Base-by-base conservation (phyloP, 2,329 filamentous ascomycete species). In the Penicillium sp. region DNA sequence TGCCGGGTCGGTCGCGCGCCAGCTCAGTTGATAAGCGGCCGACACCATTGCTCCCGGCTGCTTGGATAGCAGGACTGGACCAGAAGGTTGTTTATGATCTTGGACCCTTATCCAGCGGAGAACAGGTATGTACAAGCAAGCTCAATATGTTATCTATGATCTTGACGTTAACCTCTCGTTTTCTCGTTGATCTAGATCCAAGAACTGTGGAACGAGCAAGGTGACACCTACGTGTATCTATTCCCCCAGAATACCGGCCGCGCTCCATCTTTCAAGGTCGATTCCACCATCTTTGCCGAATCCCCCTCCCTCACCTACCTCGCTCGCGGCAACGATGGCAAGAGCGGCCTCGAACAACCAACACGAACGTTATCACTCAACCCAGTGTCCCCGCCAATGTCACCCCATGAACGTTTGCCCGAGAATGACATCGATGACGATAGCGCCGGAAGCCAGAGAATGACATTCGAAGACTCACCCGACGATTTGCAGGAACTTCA, bases 191-290 rank as follows among this genome's bases (percentile, higher is more conserved):
- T 23, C 53, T 58, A 82, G 79, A 75, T 84, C 14, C 66, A 75
- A 6, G 84, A 87, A 62, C 68, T 87, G 8, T 87, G 84, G 84
- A 81, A 85, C 60, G 80, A 84, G 3, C 67, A 78, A 43, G 84
- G 81, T n/a, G 83, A 86, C 66, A 85, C 83, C 13, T 78, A 80
- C 56, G 76, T 87, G n/a, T 83, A 86, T 62, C 75, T 87, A 13
- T 86, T 84, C 62, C 82, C 84, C 1, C 76, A 79, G 39, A 79
- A 74, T 14, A 80, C 82, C 18, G 78, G 78, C 49, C 79, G 79
- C 63, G 77, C 81, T 5, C 76, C 84, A 8, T 85, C 83, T 2
- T 86, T 87, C 74, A 81, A 80, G 55, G 73, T 87, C 51, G 78
- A 85, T 63, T 85, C 83, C 3, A 75, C 80, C 4, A 73, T 83